Base-by-base conservation (phyloP, 192 early-diverging fungal genomes). In the Anaeromyces robustus region DNA sequence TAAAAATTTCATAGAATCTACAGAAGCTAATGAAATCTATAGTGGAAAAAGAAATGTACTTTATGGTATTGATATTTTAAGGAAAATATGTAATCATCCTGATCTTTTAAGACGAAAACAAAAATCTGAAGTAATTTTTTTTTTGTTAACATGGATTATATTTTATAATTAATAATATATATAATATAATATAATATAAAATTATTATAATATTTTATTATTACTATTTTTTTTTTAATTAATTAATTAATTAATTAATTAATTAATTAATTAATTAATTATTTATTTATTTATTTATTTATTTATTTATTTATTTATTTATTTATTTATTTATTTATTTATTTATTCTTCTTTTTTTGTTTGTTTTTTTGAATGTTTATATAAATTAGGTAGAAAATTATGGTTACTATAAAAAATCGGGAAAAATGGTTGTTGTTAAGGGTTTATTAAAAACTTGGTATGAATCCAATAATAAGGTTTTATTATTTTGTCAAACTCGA, bases 41-140 rank as follows among this genome's bases (percentile, higher is more conserved):
- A 84, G 88, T 16, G 95, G 96, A 0, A 92, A 92, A 77, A 86
- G 93, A 78, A 92, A 97, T 77, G 94, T 93, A 30, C 86, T 98
- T 30, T 94, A 86, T 84, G 96, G 96, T 18, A 96, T 98, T 79
- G 96, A 98, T 81, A 88, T 94, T 77, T 89, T 96, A 16, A 88
- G 96, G 78, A 98, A 99, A 87, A 96, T 97, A 30, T 99, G 97
- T 83, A 98, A 99, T 83, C 97, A 99, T 80, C 95, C 95, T 0
- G 96, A 98, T 83, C 84, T 96, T 22, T 41, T 92, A 17, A 80
- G 84, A 19, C 52, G 85, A 26, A 84, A 88, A 22, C 86, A 9
- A 84, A 78, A 30, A 80, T 82, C 22, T 32, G 80, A 4, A 79
- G 84, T 30, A 86, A 83, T 0, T 79, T 80, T 17, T 59, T 78